Percentiles rank a stretch among this genome's conserved stretches.
These are phyloP conservation scores for Amorphotheca resinae DNA, from an alignment of 495 filamentous ascomycete species.

Conservation along the genomic window DNA sequence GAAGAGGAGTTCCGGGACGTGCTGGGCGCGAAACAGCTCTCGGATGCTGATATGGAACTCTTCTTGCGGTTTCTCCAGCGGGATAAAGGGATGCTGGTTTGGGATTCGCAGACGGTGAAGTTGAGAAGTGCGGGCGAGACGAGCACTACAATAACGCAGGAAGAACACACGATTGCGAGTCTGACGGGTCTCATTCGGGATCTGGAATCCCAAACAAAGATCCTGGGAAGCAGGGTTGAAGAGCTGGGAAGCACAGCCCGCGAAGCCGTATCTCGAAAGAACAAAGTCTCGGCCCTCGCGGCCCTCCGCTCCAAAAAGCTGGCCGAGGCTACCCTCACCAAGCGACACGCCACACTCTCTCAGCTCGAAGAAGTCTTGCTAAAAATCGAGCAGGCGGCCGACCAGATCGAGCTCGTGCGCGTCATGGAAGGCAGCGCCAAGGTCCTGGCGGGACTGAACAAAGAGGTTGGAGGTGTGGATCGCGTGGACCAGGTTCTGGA, in stretches of 20 bases:
- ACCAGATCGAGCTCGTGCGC: slow-evolving; percentile 65
- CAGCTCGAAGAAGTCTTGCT: slow-evolving; percentile 72
- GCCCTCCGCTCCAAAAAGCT: slow-evolving; percentile 75
- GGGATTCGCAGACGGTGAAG: slow-evolving; percentile 63
- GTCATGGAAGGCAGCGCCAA: slow-evolving; percentile 68
- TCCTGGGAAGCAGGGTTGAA: slow-evolving; percentile 39
- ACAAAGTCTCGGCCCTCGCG: slow-evolving; percentile 58
- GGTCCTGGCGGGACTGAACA: slow-evolving; percentile 60
- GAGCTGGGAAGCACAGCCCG: slow-evolving; percentile 50
- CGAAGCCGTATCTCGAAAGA: slow-evolving; percentile 53
- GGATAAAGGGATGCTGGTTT: slow-evolving; percentile 50
- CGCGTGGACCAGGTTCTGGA: slow-evolving; percentile 65
- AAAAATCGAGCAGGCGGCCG: slow-evolving; percentile 73
- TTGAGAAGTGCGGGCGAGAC: slow-evolving; percentile 41
- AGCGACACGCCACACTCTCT: slow-evolving; percentile 54
- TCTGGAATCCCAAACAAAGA: slow-evolving; percentile 42
- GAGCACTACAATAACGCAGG: slow-evolving; percentile 43
- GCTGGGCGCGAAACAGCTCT: slow-evolving; percentile 41
- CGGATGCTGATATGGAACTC: slow-evolving; percentile 53
- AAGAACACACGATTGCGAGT: slow-evolving; percentile 71
- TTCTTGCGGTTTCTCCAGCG: slow-evolving; percentile 60
- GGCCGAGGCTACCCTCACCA: slow-evolving; percentile 54
- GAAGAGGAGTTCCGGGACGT: slow-evolving; percentile 40
- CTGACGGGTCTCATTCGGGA: slow-evolving; percentile 55
- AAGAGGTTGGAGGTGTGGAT: slow-evolving; percentile 63